phyloP scores from a whole-genome alignment of 306 rosid genomes.

The Myrica gale region DNA sequence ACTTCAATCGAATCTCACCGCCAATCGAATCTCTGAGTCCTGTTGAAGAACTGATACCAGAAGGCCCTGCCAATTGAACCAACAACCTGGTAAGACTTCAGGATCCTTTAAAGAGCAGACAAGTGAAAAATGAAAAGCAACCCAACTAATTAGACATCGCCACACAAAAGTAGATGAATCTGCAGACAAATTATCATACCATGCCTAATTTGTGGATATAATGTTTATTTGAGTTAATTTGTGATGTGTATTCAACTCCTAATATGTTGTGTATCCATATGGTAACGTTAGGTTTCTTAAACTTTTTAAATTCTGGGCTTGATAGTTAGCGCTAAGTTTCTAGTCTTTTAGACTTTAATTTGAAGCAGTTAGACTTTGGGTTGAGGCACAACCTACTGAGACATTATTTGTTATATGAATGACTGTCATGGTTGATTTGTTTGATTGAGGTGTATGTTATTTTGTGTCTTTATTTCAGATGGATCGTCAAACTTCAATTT shows the following conservation, averaged over 20 bases:
- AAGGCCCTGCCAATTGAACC: slow-evolving; percentile 66
- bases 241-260: not conserved
- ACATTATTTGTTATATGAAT: no score
- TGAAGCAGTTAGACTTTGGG: no score
- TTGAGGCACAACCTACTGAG: no score
- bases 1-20: slow-evolving; percentile 46
- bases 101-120: slow-evolving; percentile 16
- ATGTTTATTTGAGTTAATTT: not conserved
- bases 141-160: not conserved
- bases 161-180: no score
- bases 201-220: not conserved
- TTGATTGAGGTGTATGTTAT: no score
- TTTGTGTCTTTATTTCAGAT: no score
- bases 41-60: slow-evolving; percentile 71
- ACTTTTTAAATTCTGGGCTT: not conserved
- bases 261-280: not conserved
- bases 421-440: no score
- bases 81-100: slow-evolving; percentile 29
- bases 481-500: no score
- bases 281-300: not conserved
- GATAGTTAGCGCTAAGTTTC: not conserved
- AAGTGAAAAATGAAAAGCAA: slow-evolving; percentile 19
- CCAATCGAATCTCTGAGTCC: slow-evolving; percentile 75
- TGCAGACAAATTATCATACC: no score
- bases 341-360: not conserved